Base-by-base conservation (phyloP, 1,284 basidiomycete genomes). In the Ganoderma leucocontextum region DNA sequence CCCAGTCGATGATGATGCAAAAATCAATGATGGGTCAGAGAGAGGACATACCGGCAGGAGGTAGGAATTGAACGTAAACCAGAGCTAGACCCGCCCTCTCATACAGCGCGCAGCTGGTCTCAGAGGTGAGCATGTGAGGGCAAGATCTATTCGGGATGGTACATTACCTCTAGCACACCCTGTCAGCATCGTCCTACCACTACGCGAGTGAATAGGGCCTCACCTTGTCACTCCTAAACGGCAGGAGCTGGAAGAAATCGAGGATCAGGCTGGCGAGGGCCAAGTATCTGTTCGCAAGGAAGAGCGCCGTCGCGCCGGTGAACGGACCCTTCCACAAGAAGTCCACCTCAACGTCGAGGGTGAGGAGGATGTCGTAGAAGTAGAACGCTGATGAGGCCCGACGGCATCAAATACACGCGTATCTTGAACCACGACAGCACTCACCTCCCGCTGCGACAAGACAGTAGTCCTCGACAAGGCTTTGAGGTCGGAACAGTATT, bases 261-360 rank as follows among this genome's bases (percentile, higher is more conserved):
- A 62, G 4, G 10, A 57, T 29, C 3, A 66, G 10, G 22, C 53
- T 64, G 63, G 44, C 29, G 17, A 70, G 17, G 10, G 52, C 53
- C 7, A 22, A 10, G 36, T 71, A 71, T 13, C 66, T 44, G 25
- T 63, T 68, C 44, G 38, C 13, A 38, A 72, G 41, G 57, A 70
- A 70, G 15, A 72, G 62, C 8, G 58, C 49, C 0, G 58, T 64
- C 25, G 69, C 53, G 10, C 64, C 49, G 1, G 69, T 67, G 36
- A 65, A 52, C 1, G 33, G 36, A 9, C 49, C n/a, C 12, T 15
- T 38, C 71, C 69, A 72, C 33, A 70, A 66, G 3, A 62, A 49
- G 12, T 44, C 39, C 25, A 67, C 64, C 38, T 72, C 71, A 7
- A 62, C 55, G 19, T 63, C 66, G 25, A 70, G 41, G 12, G 71